Conservation (phyloP, 2,329 filamentous ascomycete species). For the Apiospora rasikravindrae region DNA sequence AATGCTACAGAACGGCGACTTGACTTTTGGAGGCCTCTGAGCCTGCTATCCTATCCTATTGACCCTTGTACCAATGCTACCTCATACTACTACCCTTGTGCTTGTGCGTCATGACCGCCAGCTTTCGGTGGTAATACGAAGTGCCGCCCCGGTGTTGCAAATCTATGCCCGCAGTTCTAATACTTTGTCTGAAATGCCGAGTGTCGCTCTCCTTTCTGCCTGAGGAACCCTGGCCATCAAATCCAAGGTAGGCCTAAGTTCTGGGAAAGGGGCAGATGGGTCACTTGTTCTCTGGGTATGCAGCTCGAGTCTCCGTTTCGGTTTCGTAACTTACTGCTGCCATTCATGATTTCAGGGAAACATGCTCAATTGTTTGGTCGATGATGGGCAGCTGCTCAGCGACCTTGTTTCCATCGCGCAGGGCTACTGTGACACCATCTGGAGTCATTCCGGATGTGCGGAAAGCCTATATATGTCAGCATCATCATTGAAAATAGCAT, state of each 20-base stretch:
- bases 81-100: background rate
- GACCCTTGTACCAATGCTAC: background rate
- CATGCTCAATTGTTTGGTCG: slow-evolving; percentile 61
- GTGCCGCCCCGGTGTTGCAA: background rate
- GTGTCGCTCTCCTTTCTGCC: background rate
- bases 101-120: background rate
- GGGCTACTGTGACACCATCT: slow-evolving; percentile 70
- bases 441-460: slow-evolving; percentile 47
- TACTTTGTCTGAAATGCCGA: background rate
- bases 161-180: background rate
- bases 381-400: slow-evolving; percentile 66
- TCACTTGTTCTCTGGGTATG: background rate
- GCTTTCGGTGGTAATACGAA: background rate
- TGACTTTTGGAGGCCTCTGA: background rate
- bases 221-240: background rate
- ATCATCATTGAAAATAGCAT: background rate
- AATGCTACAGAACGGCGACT: slow-evolving; percentile 5
- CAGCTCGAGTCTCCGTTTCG: background rate
- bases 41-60: background rate
- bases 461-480: slow-evolving; percentile 39
- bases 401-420: slow-evolving; percentile 74
- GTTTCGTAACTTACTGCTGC: background rate
- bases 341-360: slow-evolving; percentile 31
- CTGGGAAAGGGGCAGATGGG: background rate
- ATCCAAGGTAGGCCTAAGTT: background rate